phyloP scores from a whole-genome alignment of 495 filamentous ascomycete species.

The Astrothelium macrocarpum region DNA sequence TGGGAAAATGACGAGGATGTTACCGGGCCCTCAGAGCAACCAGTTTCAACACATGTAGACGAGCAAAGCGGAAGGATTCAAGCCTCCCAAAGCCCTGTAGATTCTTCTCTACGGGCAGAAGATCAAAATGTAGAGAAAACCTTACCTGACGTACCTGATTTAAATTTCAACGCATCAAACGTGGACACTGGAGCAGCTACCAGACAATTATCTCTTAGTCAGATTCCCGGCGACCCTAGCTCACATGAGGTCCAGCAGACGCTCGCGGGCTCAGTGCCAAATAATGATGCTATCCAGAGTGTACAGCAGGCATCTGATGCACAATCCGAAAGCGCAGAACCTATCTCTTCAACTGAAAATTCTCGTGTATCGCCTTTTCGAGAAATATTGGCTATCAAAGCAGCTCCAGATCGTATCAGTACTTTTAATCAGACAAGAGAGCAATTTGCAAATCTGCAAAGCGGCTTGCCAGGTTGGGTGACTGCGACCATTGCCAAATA shows the following conservation, averaged over 20 bases:
- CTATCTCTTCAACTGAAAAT: not conserved
- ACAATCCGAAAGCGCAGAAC: not conserved
- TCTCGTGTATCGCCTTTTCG: slow-evolving; percentile 41
- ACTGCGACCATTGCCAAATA: slow-evolving; percentile 37
- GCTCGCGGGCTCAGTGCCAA: not conserved
- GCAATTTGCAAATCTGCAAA: slow-evolving; percentile 61
- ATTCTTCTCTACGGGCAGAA: not conserved
- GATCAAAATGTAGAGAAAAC: not conserved
- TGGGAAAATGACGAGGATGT: slow-evolving; percentile 22
- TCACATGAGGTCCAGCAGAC: not conserved
- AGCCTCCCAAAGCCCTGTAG: not conserved
- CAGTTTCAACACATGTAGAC: not conserved
- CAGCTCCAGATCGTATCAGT: slow-evolving; percentile 52
- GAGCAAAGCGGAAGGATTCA: not conserved
- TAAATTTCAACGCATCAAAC: not conserved
- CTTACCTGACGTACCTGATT: not conserved
- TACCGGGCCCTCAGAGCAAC: not conserved
- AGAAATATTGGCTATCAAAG: slow-evolving; percentile 58
- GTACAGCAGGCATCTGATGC: not conserved
- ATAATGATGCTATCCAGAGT: not conserved
- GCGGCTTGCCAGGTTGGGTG: slow-evolving; percentile 70
- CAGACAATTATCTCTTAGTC: not conserved
- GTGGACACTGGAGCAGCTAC: not conserved
- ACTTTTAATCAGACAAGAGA: slow-evolving; percentile 59
- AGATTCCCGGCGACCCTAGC: not conserved